These are phyloP conservation scores for Hericium rajendrae DNA, from an alignment of 768 basidiomycete species.

Conservation along the genomic window DNA sequence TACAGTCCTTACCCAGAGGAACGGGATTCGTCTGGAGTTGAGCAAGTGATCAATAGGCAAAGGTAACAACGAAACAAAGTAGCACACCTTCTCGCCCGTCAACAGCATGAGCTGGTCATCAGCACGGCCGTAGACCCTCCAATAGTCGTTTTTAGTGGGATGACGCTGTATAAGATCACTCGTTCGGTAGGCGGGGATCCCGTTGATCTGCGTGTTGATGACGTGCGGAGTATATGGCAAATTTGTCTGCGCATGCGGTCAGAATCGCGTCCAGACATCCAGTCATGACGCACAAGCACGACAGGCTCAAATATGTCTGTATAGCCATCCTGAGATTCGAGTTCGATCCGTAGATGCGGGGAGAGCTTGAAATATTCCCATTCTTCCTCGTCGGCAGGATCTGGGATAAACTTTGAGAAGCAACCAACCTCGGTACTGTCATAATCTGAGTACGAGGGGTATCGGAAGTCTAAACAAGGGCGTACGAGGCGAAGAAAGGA, in stretches of 20 bases:
- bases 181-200: not conserved
- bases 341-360: constrained; percentile 15
- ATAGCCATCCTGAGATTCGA: constrained; percentile 24
- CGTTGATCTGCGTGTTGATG: not conserved
- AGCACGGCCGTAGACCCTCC: not conserved
- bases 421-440: constrained; percentile 16
- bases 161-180: not conserved
- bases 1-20: not conserved
- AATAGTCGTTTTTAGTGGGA: not conserved
- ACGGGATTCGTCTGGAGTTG: constrained; percentile 1
- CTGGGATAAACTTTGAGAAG: constrained; percentile 1
- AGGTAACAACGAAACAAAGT: not conserved
- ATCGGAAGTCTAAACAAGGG: not conserved
- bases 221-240: too few species aligned
- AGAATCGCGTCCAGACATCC: too few species aligned
- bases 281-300: constrained; percentile 23
- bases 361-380: constrained; percentile 28
- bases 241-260: too few species aligned
- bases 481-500: constrained; percentile 29
- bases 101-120: not conserved
- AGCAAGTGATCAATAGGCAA: too few species aligned
- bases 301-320: constrained; percentile 27
- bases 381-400: constrained; percentile 6
- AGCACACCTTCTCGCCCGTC: not conserved
- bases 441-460: not conserved